Evolutionary conservation across 148 eudicot species (phyloP).

Genomic region (Chenopodium quinoa): DNA sequence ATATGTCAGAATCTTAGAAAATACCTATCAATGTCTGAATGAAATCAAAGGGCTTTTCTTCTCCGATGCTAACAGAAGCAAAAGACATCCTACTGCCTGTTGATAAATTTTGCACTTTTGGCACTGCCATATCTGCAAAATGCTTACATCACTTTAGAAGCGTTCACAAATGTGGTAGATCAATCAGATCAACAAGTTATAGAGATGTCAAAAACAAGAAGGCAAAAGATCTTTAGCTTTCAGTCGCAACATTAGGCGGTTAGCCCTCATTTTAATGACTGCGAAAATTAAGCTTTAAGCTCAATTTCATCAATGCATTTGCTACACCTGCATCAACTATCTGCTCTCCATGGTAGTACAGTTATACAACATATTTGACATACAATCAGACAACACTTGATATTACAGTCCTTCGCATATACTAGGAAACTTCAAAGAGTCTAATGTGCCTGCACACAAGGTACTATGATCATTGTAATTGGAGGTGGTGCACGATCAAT

Average conservation of each 20-base stretch:
- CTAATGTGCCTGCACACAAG: neutral
- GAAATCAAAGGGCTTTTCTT: slow-evolving; percentile 83
- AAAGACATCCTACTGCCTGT: slow-evolving; percentile 44
- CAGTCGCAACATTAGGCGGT: no score
- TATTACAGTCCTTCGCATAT: no score
- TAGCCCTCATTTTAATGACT: no score
- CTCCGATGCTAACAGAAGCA: slow-evolving; percentile 62
- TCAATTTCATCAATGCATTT: neutral
- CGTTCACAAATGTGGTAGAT: neutral
- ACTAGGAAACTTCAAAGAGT: no score
- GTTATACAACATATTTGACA: neutral
- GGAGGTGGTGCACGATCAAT: neutral
- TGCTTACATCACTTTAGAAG: slow-evolving; percentile 23
- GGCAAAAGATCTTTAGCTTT: neutral
- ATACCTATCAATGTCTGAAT: slow-evolving; percentile 66
- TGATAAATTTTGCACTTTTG: slow-evolving; percentile 41
- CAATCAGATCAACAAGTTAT: neutral
- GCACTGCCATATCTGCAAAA: slow-evolving; percentile 56
- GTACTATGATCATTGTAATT: neutral
- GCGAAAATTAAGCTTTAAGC: no score
- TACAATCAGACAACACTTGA: neutral
- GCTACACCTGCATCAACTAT: no score
- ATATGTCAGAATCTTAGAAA: neutral
- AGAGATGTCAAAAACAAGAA: neutral
- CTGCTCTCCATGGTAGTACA: no score